A percentile compares a stretch with the other conserved stretches of the same genome.
These are phyloP conservation scores for Xylariaceae sp. DNA, from an alignment of 2,329 filamentous ascomycete genomes.

Conservation along the genomic window DNA sequence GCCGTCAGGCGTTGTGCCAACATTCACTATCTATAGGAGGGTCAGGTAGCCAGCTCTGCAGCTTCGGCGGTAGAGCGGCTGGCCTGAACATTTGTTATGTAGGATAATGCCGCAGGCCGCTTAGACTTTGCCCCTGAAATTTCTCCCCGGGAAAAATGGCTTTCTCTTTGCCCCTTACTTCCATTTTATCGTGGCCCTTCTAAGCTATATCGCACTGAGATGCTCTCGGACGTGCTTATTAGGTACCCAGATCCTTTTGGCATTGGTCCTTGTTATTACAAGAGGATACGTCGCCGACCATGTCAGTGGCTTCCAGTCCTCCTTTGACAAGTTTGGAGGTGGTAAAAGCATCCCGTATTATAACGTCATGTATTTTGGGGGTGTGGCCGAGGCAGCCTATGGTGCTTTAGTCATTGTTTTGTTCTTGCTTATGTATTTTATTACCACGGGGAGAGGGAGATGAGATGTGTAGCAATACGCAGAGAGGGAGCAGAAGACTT, in stretches of 20 bases:
- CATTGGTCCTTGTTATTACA: not conserved
- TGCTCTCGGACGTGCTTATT: not conserved
- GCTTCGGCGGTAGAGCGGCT: too few relatives aligned
- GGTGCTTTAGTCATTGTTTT: not conserved
- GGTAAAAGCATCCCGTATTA: not conserved
- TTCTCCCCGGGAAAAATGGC: too few relatives aligned
- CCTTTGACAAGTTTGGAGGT: not conserved
- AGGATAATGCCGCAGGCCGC: too few relatives aligned
- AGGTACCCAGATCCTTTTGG: not conserved
- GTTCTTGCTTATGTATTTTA: not conserved
- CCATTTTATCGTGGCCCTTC: too few relatives aligned
- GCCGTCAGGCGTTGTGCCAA: too few relatives aligned
- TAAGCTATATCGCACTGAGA: too few relatives aligned
- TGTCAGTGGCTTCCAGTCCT: not conserved
- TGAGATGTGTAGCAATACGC: not conserved
- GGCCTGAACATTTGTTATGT: too few relatives aligned
- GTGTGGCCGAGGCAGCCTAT: not conserved
- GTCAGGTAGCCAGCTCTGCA: too few relatives aligned
- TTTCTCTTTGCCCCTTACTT: too few relatives aligned
- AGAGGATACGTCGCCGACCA: not conserved
- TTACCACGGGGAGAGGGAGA: not conserved
- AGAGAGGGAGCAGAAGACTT: not conserved
- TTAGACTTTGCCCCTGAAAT: too few relatives aligned
- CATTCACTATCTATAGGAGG: too few relatives aligned
- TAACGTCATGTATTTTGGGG: not conserved